Evolutionary conservation across 345 rosid genomes (phyloP).

Genomic region (Camelina hispida): DNA sequence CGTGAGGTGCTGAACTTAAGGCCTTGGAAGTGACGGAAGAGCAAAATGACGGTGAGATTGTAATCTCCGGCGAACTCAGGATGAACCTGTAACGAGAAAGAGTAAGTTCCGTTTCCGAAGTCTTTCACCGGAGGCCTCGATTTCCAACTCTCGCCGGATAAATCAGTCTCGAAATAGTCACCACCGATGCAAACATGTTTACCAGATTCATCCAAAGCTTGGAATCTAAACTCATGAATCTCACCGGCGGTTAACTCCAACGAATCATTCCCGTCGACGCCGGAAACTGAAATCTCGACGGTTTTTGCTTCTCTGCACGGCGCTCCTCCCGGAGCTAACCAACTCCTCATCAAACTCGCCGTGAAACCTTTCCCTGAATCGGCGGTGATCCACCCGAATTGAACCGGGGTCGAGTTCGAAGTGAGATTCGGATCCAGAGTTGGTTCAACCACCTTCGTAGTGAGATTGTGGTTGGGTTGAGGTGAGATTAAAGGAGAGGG

Average conservation of each 20-base stretch:
- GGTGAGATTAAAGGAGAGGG: constrained; percentile 15
- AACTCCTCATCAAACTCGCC: constrained; percentile 54
- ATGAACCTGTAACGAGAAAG: constrained; percentile 79
- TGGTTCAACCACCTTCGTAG: constrained; percentile 8
- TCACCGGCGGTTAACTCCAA: constrained; percentile 67
- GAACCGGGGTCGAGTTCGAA: constrained; percentile 19
- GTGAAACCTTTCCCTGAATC: constrained; percentile 59
- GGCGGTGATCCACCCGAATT: constrained; percentile 56
- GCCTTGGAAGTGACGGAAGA: constrained; percentile 77
- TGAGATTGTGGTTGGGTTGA: constrained; percentile 31
- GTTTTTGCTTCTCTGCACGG: constrained; percentile 67
- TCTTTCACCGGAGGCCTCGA: constrained; percentile 82
- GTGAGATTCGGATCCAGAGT: constrained; percentile 29
- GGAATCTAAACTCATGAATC: constrained; percentile 66
- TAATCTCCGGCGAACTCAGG: constrained; percentile 82
- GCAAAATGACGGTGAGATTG: constrained; percentile 72
- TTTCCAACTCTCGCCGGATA: constrained; percentile 88
- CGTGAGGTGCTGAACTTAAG: constrained; percentile 70
- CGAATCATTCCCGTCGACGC: constrained; percentile 56
- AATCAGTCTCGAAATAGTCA: constrained; percentile 88
- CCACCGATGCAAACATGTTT: constrained; percentile 72
- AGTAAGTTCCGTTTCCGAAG: constrained; percentile 80
- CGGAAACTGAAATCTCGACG: constrained; percentile 60
- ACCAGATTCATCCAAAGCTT: constrained; percentile 63
- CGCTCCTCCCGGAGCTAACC: constrained; percentile 74